A percentile compares a stretch with the other conserved stretches of the same genome.
Evolutionary conservation across 2,329 filamentous ascomycete genomes (phyloP).

Genomic region (Parafenestella ontariensis): DNA sequence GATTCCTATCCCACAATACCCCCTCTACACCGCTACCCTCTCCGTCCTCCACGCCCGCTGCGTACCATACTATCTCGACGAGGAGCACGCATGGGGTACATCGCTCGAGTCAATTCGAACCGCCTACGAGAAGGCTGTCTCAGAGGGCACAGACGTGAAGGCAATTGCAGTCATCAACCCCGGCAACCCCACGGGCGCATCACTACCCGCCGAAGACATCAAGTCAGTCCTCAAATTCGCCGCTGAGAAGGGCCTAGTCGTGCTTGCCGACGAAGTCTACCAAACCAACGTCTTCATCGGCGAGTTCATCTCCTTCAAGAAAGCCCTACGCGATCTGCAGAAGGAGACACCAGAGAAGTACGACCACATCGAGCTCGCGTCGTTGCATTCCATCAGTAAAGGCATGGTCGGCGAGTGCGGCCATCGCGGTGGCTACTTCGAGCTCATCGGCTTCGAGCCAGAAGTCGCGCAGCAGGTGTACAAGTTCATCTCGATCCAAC

Average conservation of each 20-base stretch:
- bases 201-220: constrained; percentile 79
- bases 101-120: constrained; percentile 78
- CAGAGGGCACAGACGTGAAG: constrained; percentile 82
- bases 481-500: constrained; percentile 97
- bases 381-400: constrained; percentile 93
- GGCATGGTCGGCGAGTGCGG: constrained; percentile 99
- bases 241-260: constrained; percentile 80
- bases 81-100: constrained; percentile 85
- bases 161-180: constrained; percentile 98
- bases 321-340: constrained; percentile 81
- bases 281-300: constrained; percentile 98
- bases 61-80: constrained; percentile 94
- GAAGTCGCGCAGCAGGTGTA: constrained; percentile 93
- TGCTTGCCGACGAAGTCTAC: constrained; percentile 97
- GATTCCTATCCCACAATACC: constrained; percentile 96
- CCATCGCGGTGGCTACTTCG: constrained; percentile 96
- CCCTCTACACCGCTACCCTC: constrained; percentile 93
- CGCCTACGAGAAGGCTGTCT: constrained; percentile 76
- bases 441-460: constrained; percentile 86
- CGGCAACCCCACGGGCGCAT: constrained; percentile 94
- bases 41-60: constrained; percentile 82
- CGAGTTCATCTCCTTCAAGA: constrained; percentile 95
- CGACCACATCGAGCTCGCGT: constrained; percentile 86
- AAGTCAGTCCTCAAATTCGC: constrained; percentile 87
- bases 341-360: constrained; percentile 72